These are phyloP conservation scores for Leccinum truebloodii DNA, from an alignment of 768 basidiomycete genomes.

Conservation along the genomic window DNA sequence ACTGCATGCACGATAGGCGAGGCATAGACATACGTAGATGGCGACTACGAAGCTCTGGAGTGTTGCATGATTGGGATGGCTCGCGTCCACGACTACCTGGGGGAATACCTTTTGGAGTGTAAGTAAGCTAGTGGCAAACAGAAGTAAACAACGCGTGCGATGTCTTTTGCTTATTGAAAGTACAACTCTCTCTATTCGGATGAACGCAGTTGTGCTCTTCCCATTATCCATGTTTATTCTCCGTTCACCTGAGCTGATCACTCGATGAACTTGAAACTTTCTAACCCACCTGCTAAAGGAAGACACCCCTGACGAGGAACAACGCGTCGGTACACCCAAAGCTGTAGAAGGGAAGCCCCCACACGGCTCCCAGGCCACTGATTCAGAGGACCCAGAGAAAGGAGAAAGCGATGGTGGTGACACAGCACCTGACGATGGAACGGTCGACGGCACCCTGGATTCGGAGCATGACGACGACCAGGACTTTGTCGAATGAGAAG, in stretches of 20 bases:
- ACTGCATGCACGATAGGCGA: background rate
- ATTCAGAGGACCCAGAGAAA: background rate
- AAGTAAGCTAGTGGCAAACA: too few species aligned
- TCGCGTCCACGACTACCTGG: slow-evolving; percentile 45
- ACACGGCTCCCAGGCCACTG: background rate
- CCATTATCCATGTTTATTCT: slow-evolving; percentile 9
- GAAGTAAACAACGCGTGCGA: too few species aligned
- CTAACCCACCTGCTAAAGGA: slow-evolving; percentile 7
- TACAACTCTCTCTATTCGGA: background rate
- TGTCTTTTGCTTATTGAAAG: slow-evolving; percentile 33
- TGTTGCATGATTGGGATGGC: slow-evolving; percentile 47
- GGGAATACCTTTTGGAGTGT: slow-evolving; percentile 55
- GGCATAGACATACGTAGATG: slow-evolving; percentile 45
- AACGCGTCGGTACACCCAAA: background rate
- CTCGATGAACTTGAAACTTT: slow-evolving; percentile 17
- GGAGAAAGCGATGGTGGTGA: background rate
- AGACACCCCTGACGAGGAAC: slow-evolving; percentile 22
- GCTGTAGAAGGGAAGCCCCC: background rate
- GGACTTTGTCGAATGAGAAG: slow-evolving; percentile 7
- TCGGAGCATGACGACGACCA: slow-evolving; percentile 13
- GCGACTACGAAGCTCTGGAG: slow-evolving; percentile 61
- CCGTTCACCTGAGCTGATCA: background rate
- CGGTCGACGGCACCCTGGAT: slow-evolving; percentile 1
- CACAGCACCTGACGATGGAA: background rate
- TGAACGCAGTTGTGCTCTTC: background rate